phyloP scores from a whole-genome alignment of 2,329 filamentous ascomycete genomes.

The Westerdykella ornata region DNA sequence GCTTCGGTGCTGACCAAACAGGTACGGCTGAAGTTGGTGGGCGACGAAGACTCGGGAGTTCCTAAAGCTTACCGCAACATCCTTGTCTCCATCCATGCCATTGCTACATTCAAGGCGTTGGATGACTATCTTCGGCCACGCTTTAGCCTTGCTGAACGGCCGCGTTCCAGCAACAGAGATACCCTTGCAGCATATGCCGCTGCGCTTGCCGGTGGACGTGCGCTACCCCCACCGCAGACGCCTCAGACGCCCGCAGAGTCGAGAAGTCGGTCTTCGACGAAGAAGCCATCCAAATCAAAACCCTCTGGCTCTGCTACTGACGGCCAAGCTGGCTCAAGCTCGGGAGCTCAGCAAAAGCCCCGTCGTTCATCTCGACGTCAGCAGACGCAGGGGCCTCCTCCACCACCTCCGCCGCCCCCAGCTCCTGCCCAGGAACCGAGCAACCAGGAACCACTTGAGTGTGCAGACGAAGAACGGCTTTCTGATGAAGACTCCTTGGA shows the following conservation, averaged over 20 bases:
- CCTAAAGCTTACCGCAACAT: constrained; percentile 83
- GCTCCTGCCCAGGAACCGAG: constrained; percentile 43
- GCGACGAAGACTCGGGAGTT: constrained; percentile 85
- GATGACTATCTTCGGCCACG: constrained; percentile 92
- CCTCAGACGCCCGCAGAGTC: constrained; percentile 31
- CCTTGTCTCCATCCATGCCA: constrained; percentile 97
- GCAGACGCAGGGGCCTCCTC: constrained; percentile 46
- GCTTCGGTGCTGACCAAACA: constrained; percentile 97
- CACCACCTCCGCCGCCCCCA: constrained; percentile 45
- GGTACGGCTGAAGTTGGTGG: constrained; percentile 78
- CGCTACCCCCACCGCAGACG: constrained; percentile 32
- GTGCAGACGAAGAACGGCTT: constrained; percentile 83
- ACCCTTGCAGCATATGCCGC: constrained; percentile 72
- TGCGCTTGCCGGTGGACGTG: constrained; percentile 49
- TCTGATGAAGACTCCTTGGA: constrained; percentile 65
- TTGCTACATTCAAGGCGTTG: constrained; percentile 92
- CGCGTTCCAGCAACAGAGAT: constrained; percentile 52
- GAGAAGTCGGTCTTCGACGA: constrained; percentile 22
- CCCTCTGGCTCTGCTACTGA: constrained; percentile 35
- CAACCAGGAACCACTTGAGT: constrained; percentile 64
- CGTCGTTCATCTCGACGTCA: constrained; percentile 59
- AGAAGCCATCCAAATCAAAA: constrained; percentile 30
- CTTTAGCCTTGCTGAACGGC: constrained; percentile 72
- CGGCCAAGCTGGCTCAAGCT: constrained; percentile 40
- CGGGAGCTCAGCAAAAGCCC: constrained; percentile 54